phyloP scores from a whole-genome alignment of 2,329 filamentous ascomycete species.

The Myriosclerotinia scirpicola region DNA sequence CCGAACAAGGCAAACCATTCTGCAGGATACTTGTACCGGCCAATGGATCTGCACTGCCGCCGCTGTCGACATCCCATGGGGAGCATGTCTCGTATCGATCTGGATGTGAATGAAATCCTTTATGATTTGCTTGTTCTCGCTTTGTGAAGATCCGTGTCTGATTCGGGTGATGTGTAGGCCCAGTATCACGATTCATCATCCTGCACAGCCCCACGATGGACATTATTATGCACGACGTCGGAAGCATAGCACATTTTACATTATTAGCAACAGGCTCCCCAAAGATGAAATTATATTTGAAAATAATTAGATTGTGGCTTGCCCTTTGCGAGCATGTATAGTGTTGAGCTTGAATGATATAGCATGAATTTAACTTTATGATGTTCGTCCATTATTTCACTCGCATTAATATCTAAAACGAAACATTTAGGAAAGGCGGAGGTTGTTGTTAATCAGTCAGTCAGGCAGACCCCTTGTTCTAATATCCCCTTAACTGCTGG shows the following conservation, averaged over 20 bases:
- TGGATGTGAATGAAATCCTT: background rate
- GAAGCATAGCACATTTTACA: background rate
- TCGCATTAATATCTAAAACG: background rate
- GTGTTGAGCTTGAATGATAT: background rate
- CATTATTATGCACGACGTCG: background rate
- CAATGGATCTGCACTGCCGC: slow-evolving; percentile 3
- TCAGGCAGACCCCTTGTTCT: background rate
- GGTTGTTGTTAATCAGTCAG: background rate
- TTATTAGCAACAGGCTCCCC: background rate
- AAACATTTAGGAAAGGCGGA: background rate
- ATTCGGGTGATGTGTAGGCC: slow-evolving; percentile 1
- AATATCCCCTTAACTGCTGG: too few species aligned
- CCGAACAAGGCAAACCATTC: background rate
- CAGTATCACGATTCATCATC: background rate
- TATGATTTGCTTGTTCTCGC: background rate
- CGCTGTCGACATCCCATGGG: slow-evolving; percentile 7
- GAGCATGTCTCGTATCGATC: slow-evolving; percentile 14
- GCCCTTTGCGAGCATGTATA: background rate
- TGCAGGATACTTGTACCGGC: background rate
- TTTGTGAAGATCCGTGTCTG: slow-evolving; percentile 1
- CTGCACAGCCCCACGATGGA: slow-evolving; percentile 4
- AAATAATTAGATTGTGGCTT: background rate
- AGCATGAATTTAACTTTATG: background rate
- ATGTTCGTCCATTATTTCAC: slow-evolving; percentile 17
- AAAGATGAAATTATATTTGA: background rate